Percentiles rank a stretch among this genome's conserved stretches.
These are phyloP conservation scores for Dendrobium officinale DNA, from an alignment of 106 monocot genomes.

Conservation along the genomic window DNA sequence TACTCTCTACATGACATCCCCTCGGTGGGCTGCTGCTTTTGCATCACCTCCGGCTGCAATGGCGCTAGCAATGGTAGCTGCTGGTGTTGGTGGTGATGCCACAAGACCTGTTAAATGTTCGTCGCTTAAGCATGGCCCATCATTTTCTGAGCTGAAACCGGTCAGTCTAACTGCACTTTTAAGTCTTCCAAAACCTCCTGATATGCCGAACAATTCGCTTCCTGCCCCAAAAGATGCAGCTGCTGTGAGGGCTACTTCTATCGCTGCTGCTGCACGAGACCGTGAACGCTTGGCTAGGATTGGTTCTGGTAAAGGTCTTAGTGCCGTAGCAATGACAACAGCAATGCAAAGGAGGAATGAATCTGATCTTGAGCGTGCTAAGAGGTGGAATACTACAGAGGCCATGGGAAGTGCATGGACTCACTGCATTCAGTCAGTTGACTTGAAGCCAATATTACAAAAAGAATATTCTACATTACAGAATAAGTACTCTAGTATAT, in stretches of 20 bases:
- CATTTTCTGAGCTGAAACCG: constrained; percentile 50
- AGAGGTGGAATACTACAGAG: constrained; percentile 89
- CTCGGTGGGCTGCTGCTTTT: constrained; percentile 99
- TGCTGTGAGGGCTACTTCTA: constrained; percentile 76
- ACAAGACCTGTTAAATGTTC: constrained; percentile 33
- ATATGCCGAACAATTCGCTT: constrained; percentile 32
- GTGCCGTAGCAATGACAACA: constrained; percentile 99
- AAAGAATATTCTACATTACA: constrained; percentile 72
- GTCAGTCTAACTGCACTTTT: constrained; percentile 53
- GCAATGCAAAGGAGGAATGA: constrained; percentile 83
- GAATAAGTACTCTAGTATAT: constrained; percentile 77
- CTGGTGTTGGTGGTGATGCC: constrained; percentile 90
- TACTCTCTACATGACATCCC: constrained; percentile 81
- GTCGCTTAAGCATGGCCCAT: constrained; percentile 48
- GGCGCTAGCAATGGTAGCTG: constrained; percentile 99
- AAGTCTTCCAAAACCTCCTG: constrained; percentile 68
- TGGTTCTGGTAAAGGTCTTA: constrained; percentile 90
- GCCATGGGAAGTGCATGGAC: constrained; percentile 95
- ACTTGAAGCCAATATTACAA: constrained; percentile 55
- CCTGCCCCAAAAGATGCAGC: constrained; percentile 70
- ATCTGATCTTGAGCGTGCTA: constrained; percentile 78
- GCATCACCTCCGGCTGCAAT: constrained; percentile 98
- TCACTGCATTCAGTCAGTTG: constrained; percentile 61
- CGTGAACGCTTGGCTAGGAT: constrained; percentile 78
- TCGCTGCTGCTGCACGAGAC: constrained; percentile 86